phyloP scores from a whole-genome alignment of 2,329 filamentous ascomycete species.

The Colletotrichum somersetense region DNA sequence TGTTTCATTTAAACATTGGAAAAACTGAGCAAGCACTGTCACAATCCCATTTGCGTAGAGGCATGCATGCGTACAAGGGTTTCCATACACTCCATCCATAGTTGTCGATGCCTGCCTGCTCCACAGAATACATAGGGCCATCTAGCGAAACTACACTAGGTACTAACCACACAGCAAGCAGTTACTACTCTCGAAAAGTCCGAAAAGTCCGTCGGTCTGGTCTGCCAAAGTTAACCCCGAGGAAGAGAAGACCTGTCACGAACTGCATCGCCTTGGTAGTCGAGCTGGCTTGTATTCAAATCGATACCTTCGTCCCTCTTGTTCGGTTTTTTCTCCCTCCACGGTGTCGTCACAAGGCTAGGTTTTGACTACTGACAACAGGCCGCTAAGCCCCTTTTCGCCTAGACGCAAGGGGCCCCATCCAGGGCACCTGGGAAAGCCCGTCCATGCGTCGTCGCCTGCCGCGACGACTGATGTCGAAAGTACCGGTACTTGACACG shows the following conservation, averaged over 20 bases:
- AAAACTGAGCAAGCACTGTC: neutral
- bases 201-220: too few species aligned
- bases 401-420: conserved; percentile 36
- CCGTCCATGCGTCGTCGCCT: conserved; percentile 33
- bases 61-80: neutral
- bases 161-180: neutral
- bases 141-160: neutral
- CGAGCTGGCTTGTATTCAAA: neutral
- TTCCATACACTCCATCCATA: neutral
- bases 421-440: conserved; percentile 33
- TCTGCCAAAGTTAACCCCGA: neutral
- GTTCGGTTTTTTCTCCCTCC: neutral
- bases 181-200: neutral
- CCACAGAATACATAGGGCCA: neutral
- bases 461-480: conserved; percentile 6
- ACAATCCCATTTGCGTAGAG: neutral
- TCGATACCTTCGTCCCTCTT: neutral
- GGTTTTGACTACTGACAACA: conserved; percentile 36
- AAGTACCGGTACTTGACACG: conserved; percentile 38
- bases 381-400: conserved; percentile 32
- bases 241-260: neutral
- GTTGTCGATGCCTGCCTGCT: neutral
- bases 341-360: conserved; percentile 37
- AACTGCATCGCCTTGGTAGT: neutral
- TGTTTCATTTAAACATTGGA: neutral